Conservation (phyloP, 2,329 filamentous ascomycete genomes). For the Phyllosticta ampelicida region DNA sequence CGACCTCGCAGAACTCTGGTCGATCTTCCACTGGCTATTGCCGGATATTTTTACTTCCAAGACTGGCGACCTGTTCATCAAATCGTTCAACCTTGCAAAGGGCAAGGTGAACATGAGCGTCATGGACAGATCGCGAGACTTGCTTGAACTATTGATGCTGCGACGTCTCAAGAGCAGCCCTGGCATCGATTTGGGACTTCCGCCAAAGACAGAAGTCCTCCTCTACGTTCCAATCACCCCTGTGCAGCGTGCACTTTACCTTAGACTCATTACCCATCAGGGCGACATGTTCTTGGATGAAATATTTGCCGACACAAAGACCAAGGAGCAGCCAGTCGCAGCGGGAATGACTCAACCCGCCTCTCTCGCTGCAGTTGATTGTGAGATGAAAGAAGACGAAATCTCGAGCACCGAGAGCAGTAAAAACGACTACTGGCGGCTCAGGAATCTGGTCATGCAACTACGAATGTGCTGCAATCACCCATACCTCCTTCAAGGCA, state of each 20-base stretch:
- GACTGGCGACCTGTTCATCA: slow-evolving; percentile 41
- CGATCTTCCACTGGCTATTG: slow-evolving; percentile 46
- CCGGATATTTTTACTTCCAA: slow-evolving; percentile 46
- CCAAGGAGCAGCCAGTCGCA: slow-evolving; percentile 33
- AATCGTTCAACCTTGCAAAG: slow-evolving; percentile 46
- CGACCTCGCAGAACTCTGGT: slow-evolving; percentile 48
- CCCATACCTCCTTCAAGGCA: slow-evolving; percentile 40
- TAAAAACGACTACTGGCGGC: slow-evolving; percentile 61
- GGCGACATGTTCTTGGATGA: slow-evolving; percentile 42
- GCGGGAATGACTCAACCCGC: slow-evolving; percentile 20
- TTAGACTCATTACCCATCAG: slow-evolving; percentile 43
- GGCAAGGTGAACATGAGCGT: slow-evolving; percentile 44
- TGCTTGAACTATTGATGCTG: slow-evolving; percentile 50
- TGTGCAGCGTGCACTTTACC: slow-evolving; percentile 50
- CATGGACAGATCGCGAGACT: slow-evolving; percentile 40
- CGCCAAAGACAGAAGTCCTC: slow-evolving; percentile 46
- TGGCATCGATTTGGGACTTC: slow-evolving; percentile 44
- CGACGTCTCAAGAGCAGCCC: slow-evolving; percentile 47
- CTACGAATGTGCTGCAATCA: slow-evolving; percentile 46
- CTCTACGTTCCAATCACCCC: slow-evolving; percentile 48
- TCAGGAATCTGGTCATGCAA: slow-evolving; percentile 48
- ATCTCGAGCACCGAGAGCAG: slow-evolving; percentile 16
- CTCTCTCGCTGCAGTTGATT: background rate
- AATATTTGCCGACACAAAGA: slow-evolving; percentile 39
- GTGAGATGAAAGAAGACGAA: background rate